Percentiles rank a stretch among this genome's conserved stretches.
Conservation (phyloP, 768 basidiomycete genomes). For the Gloeopeniophorella convolvens region DNA sequence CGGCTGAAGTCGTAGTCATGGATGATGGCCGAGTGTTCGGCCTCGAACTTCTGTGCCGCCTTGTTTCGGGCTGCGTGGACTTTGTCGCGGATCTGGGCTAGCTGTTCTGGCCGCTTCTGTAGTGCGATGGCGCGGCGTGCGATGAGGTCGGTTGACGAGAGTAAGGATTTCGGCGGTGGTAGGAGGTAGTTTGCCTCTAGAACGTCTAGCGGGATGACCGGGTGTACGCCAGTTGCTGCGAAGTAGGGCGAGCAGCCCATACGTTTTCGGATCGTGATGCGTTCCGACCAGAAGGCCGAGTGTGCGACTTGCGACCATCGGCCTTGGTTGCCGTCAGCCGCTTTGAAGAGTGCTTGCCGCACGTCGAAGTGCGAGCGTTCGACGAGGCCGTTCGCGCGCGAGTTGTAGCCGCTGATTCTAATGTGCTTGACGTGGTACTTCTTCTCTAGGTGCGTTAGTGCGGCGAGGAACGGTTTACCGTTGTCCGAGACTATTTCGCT, state of each 20-base stretch:
- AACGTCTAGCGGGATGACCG: slow-evolving; percentile 22
- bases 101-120: slow-evolving; percentile 10
- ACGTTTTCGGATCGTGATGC: slow-evolving; percentile 25
- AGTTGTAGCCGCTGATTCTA: slow-evolving; percentile 37
- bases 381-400: slow-evolving; percentile 34
- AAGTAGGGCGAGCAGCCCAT: slow-evolving; percentile 31
- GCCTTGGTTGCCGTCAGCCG: slow-evolving; percentile 25
- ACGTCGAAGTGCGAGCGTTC: slow-evolving; percentile 30
- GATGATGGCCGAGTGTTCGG: slow-evolving; percentile 10
- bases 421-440: slow-evolving; percentile 35
- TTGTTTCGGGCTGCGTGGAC: not conserved
- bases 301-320: slow-evolving; percentile 29
- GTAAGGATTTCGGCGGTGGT: not conserved
- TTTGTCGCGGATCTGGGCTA: not conserved
- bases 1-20: slow-evolving; percentile 23
- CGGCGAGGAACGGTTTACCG: slow-evolving; percentile 26
- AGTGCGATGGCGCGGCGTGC: slow-evolving; percentile 5
- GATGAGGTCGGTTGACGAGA: slow-evolving; percentile 19
- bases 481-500: slow-evolving; percentile 40
- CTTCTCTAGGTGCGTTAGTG: slow-evolving; percentile 22
- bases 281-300: slow-evolving; percentile 33
- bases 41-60: slow-evolving; percentile 1
- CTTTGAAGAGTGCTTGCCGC: slow-evolving; percentile 31
- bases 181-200: slow-evolving; percentile 19
- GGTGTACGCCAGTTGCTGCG: slow-evolving; percentile 19